phyloP scores from a whole-genome alignment of 2,329 filamentous ascomycete species.

The Pseudocercospora eumusae region DNA sequence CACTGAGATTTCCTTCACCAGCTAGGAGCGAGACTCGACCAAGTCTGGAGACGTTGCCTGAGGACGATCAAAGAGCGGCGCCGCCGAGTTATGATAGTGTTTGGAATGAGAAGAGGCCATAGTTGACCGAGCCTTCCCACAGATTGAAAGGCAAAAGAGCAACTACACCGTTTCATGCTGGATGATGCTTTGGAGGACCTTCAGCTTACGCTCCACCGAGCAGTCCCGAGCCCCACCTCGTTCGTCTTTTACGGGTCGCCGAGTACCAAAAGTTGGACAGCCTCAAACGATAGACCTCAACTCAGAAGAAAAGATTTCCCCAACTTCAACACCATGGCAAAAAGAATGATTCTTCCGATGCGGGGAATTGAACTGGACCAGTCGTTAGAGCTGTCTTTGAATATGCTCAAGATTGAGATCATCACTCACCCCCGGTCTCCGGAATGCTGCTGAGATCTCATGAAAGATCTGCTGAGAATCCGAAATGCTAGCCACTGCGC shows the following conservation, averaged over 20 bases:
- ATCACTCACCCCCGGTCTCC: constrained; percentile 9
- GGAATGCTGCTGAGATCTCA: background rate
- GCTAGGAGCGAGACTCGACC: constrained; percentile 4
- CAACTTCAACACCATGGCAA: background rate
- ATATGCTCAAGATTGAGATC: background rate
- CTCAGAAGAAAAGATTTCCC: background rate
- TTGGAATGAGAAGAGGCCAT: background rate
- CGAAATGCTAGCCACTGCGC: constrained; percentile 12
- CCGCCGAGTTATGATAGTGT: constrained; percentile 2
- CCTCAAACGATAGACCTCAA: background rate
- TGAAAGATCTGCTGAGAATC: constrained; percentile 1
- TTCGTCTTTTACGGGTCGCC: background rate
- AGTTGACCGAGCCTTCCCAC: background rate
- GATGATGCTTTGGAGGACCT: background rate
- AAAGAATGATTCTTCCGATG: constrained; percentile 4
- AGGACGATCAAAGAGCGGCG: background rate
- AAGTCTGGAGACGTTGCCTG: background rate
- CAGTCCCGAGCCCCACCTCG: background rate
- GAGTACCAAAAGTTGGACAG: background rate
- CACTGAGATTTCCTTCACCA: constrained; percentile 5
- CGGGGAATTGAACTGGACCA: constrained; percentile 4
- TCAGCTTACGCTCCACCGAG: background rate
- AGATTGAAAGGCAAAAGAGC: background rate
- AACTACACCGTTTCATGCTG: background rate
- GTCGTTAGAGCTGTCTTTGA: background rate